Percentiles rank a stretch among this genome's conserved stretches.
Conservation (phyloP, 2,329 filamentous ascomycete species). For the Hymenoscyphus repandus region DNA sequence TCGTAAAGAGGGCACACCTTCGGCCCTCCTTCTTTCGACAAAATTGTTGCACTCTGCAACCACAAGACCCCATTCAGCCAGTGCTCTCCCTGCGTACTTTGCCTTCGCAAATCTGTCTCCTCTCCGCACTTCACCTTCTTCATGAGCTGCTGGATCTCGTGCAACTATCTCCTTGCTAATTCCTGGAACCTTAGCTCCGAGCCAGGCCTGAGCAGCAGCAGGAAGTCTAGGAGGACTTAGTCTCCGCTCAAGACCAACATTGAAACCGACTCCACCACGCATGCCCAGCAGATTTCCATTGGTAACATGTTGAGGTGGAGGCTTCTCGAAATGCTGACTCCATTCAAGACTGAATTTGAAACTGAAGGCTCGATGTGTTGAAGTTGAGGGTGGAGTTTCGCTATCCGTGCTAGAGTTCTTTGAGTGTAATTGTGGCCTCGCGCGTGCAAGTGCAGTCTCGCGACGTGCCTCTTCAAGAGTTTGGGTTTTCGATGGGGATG, state of each 20-base stretch:
- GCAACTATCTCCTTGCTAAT: constrained; percentile 23
- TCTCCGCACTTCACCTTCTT: constrained; percentile 5
- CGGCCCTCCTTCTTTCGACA: constrained; percentile 67
- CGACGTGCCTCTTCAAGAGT: constrained; percentile 46
- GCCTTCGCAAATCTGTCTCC: constrained; percentile 33
- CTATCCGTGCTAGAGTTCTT: constrained; percentile 53
- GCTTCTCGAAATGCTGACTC: constrained; percentile 43
- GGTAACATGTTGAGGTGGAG: constrained; percentile 1
- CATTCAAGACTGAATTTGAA: constrained; percentile 74
- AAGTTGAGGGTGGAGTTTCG: constrained; percentile 46
- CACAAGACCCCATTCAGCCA: constrained; percentile 74
- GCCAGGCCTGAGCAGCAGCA: constrained; percentile 59
- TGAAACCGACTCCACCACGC: constrained; percentile 6
- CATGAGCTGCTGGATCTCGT: constrained; percentile 18
- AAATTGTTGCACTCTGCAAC: constrained; percentile 78
- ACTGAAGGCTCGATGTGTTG: constrained; percentile 42
- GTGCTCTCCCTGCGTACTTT: constrained; percentile 64
- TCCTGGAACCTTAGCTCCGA: constrained; percentile 38
- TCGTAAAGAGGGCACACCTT: constrained; percentile 61
- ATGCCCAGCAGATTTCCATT: constrained; percentile 3
- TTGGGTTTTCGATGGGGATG: constrained; percentile 39
- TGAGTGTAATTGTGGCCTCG: constrained; percentile 35
- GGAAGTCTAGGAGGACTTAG: constrained; percentile 66
- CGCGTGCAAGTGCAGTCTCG: constrained; percentile 44
- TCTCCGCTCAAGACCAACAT: constrained; percentile 44